Evolutionary conservation across 2,329 filamentous ascomycete genomes (phyloP).

Genomic region (Trichophyton simii): DNA sequence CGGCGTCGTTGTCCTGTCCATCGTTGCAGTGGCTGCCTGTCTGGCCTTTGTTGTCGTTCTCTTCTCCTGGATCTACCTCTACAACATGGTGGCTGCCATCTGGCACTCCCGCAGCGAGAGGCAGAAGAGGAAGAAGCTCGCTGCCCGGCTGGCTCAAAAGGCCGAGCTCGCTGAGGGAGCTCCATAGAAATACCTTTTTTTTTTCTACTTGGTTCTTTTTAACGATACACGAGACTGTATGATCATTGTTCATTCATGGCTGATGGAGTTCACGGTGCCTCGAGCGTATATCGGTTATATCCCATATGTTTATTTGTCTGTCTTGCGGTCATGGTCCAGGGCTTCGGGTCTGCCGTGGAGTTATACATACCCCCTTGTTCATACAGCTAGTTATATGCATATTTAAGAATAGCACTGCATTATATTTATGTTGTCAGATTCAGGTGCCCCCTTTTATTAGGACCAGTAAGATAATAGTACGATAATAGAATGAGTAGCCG

Average conservation of each 20-base stretch:
- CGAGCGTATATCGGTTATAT: not conserved
- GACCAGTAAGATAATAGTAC: too few relatives aligned
- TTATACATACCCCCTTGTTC: not conserved
- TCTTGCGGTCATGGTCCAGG: not conserved
- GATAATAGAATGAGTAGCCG: too few relatives aligned
- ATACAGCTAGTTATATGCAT: not conserved
- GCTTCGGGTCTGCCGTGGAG: not conserved
- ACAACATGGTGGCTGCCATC: slow-evolving; percentile 11
- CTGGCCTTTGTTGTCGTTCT: slow-evolving; percentile 6
- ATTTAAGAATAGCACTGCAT: not conserved
- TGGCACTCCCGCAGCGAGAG: slow-evolving; percentile 5
- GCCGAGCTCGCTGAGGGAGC: not conserved
- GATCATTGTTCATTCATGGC: not conserved
- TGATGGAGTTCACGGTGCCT: not conserved
- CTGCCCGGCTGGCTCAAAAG: not conserved
- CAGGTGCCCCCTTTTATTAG: too few relatives aligned
- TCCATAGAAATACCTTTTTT: not conserved
- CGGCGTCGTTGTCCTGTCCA: slow-evolving; percentile 12
- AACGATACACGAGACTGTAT: not conserved
- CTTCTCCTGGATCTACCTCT: slow-evolving; percentile 10
- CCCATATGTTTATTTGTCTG: not conserved
- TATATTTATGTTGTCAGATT: too few relatives aligned
- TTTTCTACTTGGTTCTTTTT: not conserved
- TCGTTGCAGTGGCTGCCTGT: slow-evolving; percentile 9
- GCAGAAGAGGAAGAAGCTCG: slow-evolving; percentile 6